Evolutionary conservation across 352 stramenopile genomes (phyloP).

Genomic region (Plasmopara muralis): DNA sequence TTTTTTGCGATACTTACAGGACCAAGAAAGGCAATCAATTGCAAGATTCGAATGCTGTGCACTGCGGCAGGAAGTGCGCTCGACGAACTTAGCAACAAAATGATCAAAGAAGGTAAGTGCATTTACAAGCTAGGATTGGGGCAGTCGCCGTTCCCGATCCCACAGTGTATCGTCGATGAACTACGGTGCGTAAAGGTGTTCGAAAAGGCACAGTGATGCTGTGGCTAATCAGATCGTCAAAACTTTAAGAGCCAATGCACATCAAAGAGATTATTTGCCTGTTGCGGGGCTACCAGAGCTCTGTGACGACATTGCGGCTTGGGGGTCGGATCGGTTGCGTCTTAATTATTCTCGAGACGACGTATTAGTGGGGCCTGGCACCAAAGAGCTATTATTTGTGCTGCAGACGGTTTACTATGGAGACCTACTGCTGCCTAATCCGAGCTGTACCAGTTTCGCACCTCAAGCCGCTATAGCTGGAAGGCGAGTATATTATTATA

Average conservation of each 20-base stretch:
- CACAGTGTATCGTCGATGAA: slow-evolving; percentile 84
- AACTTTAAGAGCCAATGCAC: slow-evolving; percentile 52
- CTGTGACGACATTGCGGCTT: slow-evolving; percentile 71
- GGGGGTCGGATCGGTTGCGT: slow-evolving; percentile 48
- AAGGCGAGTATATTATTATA: slow-evolving; percentile 27
- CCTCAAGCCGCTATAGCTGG: slow-evolving; percentile 81
- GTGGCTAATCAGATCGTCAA: background rate
- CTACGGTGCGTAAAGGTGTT: slow-evolving; percentile 40
- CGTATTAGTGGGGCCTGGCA: slow-evolving; percentile 82
- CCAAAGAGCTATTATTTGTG: slow-evolving; percentile 85
- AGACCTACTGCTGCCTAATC: slow-evolving; percentile 76
- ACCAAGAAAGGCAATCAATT: slow-evolving; percentile 78
- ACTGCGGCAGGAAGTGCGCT: slow-evolving; percentile 69
- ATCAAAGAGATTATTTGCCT: slow-evolving; percentile 78
- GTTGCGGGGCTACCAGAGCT: slow-evolving; percentile 69
- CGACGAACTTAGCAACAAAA: slow-evolving; percentile 81
- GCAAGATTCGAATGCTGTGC: slow-evolving; percentile 82
- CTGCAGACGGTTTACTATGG: slow-evolving; percentile 86
- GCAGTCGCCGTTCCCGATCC: slow-evolving; percentile 82
- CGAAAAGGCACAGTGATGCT: no score
- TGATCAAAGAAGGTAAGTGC: slow-evolving; percentile 69
- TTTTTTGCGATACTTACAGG: slow-evolving; percentile 25
- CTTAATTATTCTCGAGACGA: slow-evolving; percentile 67
- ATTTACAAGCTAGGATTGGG: slow-evolving; percentile 84
- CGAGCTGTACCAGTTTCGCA: slow-evolving; percentile 82